Base-by-base conservation (phyloP, 1,284 basidiomycete species). In the Austroboletus sp. region DNA sequence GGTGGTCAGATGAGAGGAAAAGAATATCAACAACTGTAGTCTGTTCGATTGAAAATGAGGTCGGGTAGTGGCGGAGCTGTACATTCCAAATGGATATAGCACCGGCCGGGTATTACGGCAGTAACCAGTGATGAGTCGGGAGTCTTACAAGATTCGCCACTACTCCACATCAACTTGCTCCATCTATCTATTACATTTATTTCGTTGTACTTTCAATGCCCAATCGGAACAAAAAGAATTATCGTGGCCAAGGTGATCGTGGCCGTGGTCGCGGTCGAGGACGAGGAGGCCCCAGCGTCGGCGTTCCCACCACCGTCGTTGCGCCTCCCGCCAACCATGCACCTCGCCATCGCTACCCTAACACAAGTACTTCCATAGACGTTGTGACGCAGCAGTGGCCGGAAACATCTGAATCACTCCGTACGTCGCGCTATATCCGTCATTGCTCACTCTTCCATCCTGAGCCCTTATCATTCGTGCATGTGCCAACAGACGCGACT, bases 301-400 rank as follows among this genome's bases (percentile, higher is more conserved):
- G 13, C 3, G 16, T 17, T 35, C 34, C 42, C 36, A 40, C 29
- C 23, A 7, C 35, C 9, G 1, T 12, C 26, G 6, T 39, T 21
- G 15, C 19, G 11, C 1, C 23, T 27, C 2, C 37, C 12, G 3
- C 44, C 17, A 8, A 23, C 4, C 38, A 30, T 39, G 13, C 29
- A 8, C 41, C 40, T 21, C 39, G 15, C 27, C 31, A 44, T 29
- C 29, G 19, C 9, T 57, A 57, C 8, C 41, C 48, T 8, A 36
- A 62, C 21, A 1, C 46, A 9, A 50, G 44, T 29, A 21, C 35
- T 35, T 55, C 64, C 4, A 44, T 47, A 9, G 63, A 61, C 15
- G 35, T 43, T 10, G 41, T 25, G 12, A 47, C 62, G 47, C 59
- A 61, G 19, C 43, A 51, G 2, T 61, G 57, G 59, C 11, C 2